These are phyloP conservation scores for Biancaea sappan DNA, from an alignment of 306 rosid species.

Conservation along the genomic window DNA sequence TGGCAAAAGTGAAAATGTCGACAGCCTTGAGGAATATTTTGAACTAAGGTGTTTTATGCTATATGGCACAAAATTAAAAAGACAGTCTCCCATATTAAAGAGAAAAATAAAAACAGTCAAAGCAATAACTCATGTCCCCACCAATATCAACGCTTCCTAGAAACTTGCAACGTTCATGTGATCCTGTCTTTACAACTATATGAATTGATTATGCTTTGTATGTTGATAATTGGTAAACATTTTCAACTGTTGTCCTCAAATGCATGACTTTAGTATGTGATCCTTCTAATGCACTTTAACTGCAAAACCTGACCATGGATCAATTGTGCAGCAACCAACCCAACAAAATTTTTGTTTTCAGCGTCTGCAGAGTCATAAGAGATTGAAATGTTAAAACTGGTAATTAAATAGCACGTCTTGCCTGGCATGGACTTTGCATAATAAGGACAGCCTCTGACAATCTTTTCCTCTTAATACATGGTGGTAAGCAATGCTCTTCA, in stretches of 20 bases:
- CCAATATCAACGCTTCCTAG: conserved; percentile 20
- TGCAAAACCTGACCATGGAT: conserved; percentile 12
- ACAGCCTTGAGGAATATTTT: neutral
- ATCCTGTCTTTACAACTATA: conserved; percentile 14
- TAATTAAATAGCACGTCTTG: conserved; percentile 36
- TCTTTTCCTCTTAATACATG: conserved; percentile 46
- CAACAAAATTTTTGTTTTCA: conserved; percentile 13
- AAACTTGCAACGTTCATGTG: conserved; percentile 18
- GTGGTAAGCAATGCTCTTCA: conserved; percentile 45
- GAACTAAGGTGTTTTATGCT: conserved; percentile 14
- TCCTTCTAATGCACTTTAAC: conserved; percentile 1
- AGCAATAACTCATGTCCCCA: neutral
- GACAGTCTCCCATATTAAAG: neutral
- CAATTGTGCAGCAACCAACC: conserved; percentile 6
- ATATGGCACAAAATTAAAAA: conserved; percentile 1
- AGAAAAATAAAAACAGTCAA: too few relatives aligned
- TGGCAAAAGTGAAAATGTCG: neutral
- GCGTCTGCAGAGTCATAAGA: conserved; percentile 14
- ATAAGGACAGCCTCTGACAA: conserved; percentile 57
- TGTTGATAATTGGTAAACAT: neutral
- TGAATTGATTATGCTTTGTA: conserved; percentile 9
- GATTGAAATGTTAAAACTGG: conserved; percentile 12
- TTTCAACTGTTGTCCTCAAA: conserved; percentile 15
- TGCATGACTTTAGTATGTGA: neutral
- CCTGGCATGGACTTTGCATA: conserved; percentile 62